Percentiles rank a stretch among this genome's conserved stretches.
Conservation (phyloP, 106 monocot genomes). For the Triglochin maritima region DNA sequence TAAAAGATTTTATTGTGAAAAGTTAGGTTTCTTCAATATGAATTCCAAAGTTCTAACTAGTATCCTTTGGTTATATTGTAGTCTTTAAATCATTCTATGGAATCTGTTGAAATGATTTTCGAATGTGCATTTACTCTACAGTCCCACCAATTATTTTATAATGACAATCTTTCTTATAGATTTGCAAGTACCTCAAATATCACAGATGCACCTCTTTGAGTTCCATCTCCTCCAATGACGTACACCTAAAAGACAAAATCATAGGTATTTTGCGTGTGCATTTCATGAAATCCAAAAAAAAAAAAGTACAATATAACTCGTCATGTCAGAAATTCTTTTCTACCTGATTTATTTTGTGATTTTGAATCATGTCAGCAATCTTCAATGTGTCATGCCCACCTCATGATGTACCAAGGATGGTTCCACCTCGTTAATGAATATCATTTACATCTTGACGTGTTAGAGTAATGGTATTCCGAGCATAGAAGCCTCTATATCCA, state of each 20-base stretch:
- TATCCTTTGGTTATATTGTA: no score
- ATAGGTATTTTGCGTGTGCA: neutral
- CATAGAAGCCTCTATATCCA: slow-evolving; percentile 87
- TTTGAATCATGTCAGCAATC: slow-evolving; percentile 78
- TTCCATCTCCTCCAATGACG: slow-evolving; percentile 94
- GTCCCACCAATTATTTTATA: no score
- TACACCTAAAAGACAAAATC: slow-evolving; percentile 44
- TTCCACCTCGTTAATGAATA: slow-evolving; percentile 88
- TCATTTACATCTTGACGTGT: slow-evolving; percentile 72
- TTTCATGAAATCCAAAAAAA: neutral
- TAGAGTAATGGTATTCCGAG: slow-evolving; percentile 55
- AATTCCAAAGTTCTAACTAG: no score
- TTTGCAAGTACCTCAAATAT: slow-evolving; percentile 66
- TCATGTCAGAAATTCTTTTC: neutral
- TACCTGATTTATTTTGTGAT: slow-evolving; percentile 93
- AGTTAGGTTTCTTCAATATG: no score
- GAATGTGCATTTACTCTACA: no score
- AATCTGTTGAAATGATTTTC: no score
- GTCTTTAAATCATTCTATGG: no score
- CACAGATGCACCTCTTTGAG: slow-evolving; percentile 83
- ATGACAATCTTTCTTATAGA: no score
- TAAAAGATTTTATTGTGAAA: no score
- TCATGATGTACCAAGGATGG: slow-evolving; percentile 69
- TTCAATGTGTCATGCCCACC: slow-evolving; percentile 84
- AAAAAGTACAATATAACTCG: neutral